Base-by-base conservation (phyloP, 257 asterid genomes). In the Penstemon davidsonii region DNA sequence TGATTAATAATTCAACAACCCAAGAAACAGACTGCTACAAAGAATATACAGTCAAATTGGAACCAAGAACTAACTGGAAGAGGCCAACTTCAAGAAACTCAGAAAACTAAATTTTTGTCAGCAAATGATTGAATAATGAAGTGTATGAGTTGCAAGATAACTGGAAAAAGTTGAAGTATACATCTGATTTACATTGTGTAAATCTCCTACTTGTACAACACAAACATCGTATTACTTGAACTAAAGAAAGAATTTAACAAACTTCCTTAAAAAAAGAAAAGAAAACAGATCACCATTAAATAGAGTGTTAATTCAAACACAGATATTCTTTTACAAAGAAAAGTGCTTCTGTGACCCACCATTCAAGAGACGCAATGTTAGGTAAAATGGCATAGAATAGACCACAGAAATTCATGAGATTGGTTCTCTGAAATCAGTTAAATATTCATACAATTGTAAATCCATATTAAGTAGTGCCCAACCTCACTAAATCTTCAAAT, bases 401-500 rank as follows among this genome's bases (percentile, higher is more conserved):
- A 50, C 56, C 19, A 45, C n/a, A 55, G 18, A 53, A 43, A 36
- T 39, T 41, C 40, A 45, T 5, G 18, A 42, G 43, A 57, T 15
- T 63, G 13, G 63, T 51, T 33, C 38, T 68, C 47, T 18, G 25
- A 46, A 42, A 13, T 55, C 66, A 18, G 39, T 46, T 10, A 49
- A 45, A 25, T 25, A 63, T 39, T 9, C 45, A 38, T 15, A 41
- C 12, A 6, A 56, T 13, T n/a, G 10, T 19, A 37, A 59, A 19
- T 49, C 13, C 74, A 19, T 18, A 39, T 53, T 25, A 25, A 39
- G 50, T 43, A 62, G 18, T 60, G 4, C 38, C 64, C 56, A 68
- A 58, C 18, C 73, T 53, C 58, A 33, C 49, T 38, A 46, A 41
- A 55, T 70, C 37, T 40, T 13, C 52, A 65, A 60, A 60, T 41